These are phyloP conservation scores for Melanomma pulvis-pyrius DNA, from an alignment of 495 filamentous ascomycete genomes.

Conservation along the genomic window DNA sequence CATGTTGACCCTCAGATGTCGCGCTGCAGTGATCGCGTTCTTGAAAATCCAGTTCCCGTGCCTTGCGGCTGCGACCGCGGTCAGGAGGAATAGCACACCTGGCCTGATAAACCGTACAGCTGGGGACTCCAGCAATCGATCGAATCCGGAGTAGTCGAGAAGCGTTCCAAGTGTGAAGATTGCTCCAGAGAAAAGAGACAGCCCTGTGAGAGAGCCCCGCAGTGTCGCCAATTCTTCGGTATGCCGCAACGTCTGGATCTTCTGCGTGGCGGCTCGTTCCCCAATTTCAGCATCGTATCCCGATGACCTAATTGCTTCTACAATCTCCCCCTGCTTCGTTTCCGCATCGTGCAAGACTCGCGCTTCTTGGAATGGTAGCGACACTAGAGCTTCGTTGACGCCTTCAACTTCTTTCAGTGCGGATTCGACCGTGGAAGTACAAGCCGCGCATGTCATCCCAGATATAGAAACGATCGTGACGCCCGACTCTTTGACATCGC, in stretches of 20 bases:
- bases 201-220: not conserved
- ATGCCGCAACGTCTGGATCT: not conserved
- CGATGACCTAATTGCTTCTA: not conserved
- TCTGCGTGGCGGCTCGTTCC: not conserved
- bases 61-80: not conserved
- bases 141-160: not conserved
- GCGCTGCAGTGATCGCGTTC: not conserved
- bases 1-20: not conserved
- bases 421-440: constrained; percentile 1
- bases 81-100: not conserved
- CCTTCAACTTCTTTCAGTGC: not conserved
- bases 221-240: not conserved
- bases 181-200: not conserved
- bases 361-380: constrained; percentile 3
- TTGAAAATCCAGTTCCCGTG: constrained; percentile 2
- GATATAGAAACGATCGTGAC: constrained; percentile 2
- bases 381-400: constrained; percentile 1
- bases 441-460: constrained; percentile 8
- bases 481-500: not conserved
- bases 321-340: not conserved
- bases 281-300: constrained; percentile 10
- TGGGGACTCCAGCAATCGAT: not conserved
- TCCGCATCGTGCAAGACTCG: not conserved
- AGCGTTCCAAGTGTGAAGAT: not conserved
- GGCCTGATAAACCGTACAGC: not conserved